Evolutionary conservation across 805 yeast genomes (phyloP).

Genomic region (Saccharomyces jurei): DNA sequence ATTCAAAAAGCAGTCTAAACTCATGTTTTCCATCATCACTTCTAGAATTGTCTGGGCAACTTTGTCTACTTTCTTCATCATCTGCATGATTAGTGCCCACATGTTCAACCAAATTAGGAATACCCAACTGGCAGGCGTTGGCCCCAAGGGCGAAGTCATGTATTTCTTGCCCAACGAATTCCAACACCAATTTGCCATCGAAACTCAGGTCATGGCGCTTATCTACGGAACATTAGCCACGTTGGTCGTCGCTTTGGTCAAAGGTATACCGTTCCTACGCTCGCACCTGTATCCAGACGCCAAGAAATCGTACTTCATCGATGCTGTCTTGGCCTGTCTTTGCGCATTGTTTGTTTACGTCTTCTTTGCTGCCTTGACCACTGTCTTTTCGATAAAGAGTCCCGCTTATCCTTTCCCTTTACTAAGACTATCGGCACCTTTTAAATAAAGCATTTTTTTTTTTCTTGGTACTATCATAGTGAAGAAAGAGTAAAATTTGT

Average conservation of each 20-base stretch:
- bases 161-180: constrained; percentile 58
- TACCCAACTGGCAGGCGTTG: constrained; percentile 44
- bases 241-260: constrained; percentile 48
- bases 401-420: constrained; percentile 70
- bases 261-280: constrained; percentile 40
- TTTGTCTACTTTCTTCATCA: constrained; percentile 46
- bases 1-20: constrained; percentile 27
- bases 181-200: constrained; percentile 73
- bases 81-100: constrained; percentile 78
- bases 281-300: constrained; percentile 23
- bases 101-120: constrained; percentile 88
- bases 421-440: constrained; percentile 28
- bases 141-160: constrained; percentile 34
- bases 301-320: constrained; percentile 29
- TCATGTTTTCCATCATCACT: constrained; percentile 35
- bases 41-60: constrained; percentile 69
- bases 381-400: constrained; percentile 62
- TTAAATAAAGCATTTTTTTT: constrained; percentile 2
- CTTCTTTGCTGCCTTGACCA: constrained; percentile 54
- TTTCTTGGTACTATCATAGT: not conserved
- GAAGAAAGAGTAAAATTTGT: not conserved
- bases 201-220: constrained; percentile 77
- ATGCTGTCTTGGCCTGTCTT: constrained; percentile 40
- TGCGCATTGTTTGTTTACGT: constrained; percentile 42
- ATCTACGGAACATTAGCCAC: constrained; percentile 64